phyloP scores from a whole-genome alignment of 345 rosid genomes.

The Lepidium aucheri region DNA sequence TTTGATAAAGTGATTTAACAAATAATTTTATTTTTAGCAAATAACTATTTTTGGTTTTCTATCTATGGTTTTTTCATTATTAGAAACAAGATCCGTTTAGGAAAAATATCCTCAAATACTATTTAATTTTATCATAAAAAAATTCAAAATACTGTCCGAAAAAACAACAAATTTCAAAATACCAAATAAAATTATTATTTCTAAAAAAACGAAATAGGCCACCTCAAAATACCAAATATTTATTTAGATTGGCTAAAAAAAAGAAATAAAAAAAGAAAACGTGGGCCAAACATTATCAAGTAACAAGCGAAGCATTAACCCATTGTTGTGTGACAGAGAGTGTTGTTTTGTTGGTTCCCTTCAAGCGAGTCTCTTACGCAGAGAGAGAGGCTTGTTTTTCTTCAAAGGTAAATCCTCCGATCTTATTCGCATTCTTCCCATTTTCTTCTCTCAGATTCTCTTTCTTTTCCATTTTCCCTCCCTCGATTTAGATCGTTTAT shows the following conservation, averaged over 20 bases:
- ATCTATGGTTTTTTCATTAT: too few species aligned
- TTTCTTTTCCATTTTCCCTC: not conserved
- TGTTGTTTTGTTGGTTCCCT: not conserved
- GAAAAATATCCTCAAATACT: too few species aligned
- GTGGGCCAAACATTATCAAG: slow-evolving; percentile 23
- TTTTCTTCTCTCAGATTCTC: not conserved
- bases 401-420: slow-evolving; percentile 12
- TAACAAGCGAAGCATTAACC: slow-evolving; percentile 11
- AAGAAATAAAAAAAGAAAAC: not conserved
- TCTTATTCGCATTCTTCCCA: slow-evolving; percentile 6
- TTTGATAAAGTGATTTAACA: too few species aligned
- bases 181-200: not conserved
- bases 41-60: too few species aligned
- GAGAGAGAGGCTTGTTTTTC: slow-evolving; percentile 6
- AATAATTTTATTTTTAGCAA: too few species aligned
- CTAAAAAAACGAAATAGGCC: not conserved
- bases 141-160: too few species aligned
- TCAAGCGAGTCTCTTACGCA: slow-evolving; percentile 16
- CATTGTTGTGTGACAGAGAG: slow-evolving; percentile 26
- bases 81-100: too few species aligned
- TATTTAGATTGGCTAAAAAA: not conserved
- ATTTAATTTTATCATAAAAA: too few species aligned
- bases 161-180: not conserved
- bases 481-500: not conserved
- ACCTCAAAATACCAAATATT: not conserved